Evolutionary conservation across 352 stramenopile genomes (phyloP), one percentile per base, ranked within the genome.

Genomic region (Globisporangium cystogenes): DNA sequence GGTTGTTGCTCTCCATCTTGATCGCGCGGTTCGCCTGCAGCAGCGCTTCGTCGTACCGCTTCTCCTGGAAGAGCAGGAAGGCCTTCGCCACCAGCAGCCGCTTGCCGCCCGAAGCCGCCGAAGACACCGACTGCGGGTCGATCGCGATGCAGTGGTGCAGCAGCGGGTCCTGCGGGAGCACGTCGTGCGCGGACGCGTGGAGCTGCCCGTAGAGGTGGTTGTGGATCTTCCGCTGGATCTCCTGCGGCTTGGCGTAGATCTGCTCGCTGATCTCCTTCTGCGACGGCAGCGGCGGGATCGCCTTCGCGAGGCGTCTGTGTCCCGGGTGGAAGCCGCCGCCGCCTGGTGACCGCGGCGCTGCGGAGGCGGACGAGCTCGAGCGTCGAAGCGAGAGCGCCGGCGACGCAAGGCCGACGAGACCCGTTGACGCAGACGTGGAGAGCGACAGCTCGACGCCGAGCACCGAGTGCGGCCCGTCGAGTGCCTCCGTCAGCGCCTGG

Each of bases 101-200:
- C 44, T 56, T 65, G 20, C 63, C 67, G 46, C 67, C 68, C 15
- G 73, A 61, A n/a, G 45, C 26, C 18, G 45, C 45, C 15, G 51
- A 48, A 2, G 55, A 74, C 7, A 72, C 48, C 10, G 41, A 50
- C 14, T 68, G 67, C 21, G 73, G 80, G 40, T 88, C 71, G 29
- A 90, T 74, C 3, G 68, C 76, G 4, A 90, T 51, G 42, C 76
- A 90, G 20, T 84, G 76, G 36, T 85, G 70, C 16, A 90, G 41
- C 18, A 90, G 43, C 8, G 76, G 80, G 29, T 90, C 80, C 48
- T 87, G 73, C 14, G 76, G 76, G 0, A 83, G 43, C 12, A 70
- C 68, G 23, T 71, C 67, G 18, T 77, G 53, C 53, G 65, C 70
- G 27, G 62, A 60, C 8, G 60, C 62, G 47, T 86, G 64, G 50